phyloP scores from a whole-genome alignment of 164 flowering plant species.

The Vitis rupestris region DNA sequence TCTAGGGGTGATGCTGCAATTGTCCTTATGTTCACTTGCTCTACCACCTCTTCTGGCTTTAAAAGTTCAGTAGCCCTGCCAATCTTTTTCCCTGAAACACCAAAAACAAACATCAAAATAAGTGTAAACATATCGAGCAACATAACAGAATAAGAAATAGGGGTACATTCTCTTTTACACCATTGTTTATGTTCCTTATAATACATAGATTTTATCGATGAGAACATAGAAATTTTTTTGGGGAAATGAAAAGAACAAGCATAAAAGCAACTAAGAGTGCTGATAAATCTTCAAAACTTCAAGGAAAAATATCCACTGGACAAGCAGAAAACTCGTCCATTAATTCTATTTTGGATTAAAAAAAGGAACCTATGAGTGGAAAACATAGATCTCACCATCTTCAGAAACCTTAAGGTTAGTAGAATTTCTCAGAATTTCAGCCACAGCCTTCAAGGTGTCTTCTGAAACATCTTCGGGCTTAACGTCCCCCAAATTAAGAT shows the following conservation, averaged over 20 bases:
- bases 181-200: neutral
- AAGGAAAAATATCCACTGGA: too few relatives aligned
- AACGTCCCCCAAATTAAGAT: constrained; percentile 60
- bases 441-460: constrained; percentile 68
- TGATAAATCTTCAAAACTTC: too few relatives aligned
- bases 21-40: constrained; percentile 77
- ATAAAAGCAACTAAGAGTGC: neutral
- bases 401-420: constrained; percentile 70
- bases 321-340: too few relatives aligned
- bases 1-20: constrained; percentile 78
- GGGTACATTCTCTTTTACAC: neutral
- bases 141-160: neutral
- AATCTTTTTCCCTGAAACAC: constrained; percentile 57
- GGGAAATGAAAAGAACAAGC: constrained; percentile 1
- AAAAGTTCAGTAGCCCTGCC: constrained; percentile 61
- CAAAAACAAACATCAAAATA: neutral
- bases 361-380: neutral
- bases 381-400: constrained; percentile 54
- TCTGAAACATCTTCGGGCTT: constrained; percentile 63
- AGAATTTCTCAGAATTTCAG: constrained; percentile 64
- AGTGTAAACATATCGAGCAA: neutral
- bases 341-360: too few relatives aligned
- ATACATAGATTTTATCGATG: too few relatives aligned
- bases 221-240: neutral
- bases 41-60: constrained; percentile 80